Conservation (phyloP, 2,329 filamentous ascomycete species). For the Phoma sp. region DNA sequence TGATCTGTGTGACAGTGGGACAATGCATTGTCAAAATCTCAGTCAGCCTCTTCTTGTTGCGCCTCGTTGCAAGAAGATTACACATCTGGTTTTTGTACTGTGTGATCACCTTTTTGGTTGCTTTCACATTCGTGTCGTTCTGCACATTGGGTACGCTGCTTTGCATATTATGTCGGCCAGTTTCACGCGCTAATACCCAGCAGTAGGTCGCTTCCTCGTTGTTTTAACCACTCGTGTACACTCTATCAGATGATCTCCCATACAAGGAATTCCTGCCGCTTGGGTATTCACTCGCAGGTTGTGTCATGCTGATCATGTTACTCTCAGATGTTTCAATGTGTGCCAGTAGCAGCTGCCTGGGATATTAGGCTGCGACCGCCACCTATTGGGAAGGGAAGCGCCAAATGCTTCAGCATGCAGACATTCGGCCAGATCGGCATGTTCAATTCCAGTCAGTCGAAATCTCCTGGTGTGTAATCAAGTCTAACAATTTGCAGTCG, state of each 20-base stretch:
- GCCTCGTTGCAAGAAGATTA: conserved; percentile 50
- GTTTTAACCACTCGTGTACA: too few relatives aligned
- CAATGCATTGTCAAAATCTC: conserved; percentile 57
- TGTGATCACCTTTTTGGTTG: conserved; percentile 52
- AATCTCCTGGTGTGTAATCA: neutral
- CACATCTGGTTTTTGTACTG: conserved; percentile 53
- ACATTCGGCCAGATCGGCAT: conserved; percentile 54
- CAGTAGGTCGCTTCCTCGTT: too few relatives aligned
- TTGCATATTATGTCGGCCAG: too few relatives aligned
- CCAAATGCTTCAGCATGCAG: conserved; percentile 51
- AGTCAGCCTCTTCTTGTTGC: conserved; percentile 54
- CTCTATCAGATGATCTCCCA: too few relatives aligned
- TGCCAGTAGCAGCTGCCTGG: conserved; percentile 55
- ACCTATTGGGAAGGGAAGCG: conserved; percentile 34
- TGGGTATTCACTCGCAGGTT: too few relatives aligned
- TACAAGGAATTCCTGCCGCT: too few relatives aligned
- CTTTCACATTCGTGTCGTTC: conserved; percentile 51
- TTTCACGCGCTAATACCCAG: too few relatives aligned
- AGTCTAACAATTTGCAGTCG: conserved; percentile 23
- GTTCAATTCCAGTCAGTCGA: conserved; percentile 43
- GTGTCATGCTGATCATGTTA: too few relatives aligned
- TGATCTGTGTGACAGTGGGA: conserved; percentile 55
- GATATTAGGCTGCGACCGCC: conserved; percentile 42
- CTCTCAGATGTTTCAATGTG: conserved; percentile 52
- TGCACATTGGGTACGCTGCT: conserved; percentile 42